A percentile compares a stretch with the other conserved stretches of the same genome.
phyloP scores from a whole-genome alignment of 306 rosid genomes.

The Ochetophila trinervis region DNA sequence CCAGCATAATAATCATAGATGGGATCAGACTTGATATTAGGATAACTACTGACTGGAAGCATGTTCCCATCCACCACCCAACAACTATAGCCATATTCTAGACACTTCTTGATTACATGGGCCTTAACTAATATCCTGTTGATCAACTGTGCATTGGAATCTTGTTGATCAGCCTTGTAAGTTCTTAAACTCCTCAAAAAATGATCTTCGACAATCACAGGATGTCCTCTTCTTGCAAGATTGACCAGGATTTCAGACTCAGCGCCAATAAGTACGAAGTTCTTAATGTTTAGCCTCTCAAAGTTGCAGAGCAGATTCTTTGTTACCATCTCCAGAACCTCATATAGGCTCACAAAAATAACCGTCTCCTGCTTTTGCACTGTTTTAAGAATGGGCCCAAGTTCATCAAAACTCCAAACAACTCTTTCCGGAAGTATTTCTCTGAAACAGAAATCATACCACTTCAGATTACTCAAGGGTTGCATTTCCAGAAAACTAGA shows the following conservation, averaged over 20 bases:
- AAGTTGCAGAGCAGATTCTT: conserved; percentile 81
- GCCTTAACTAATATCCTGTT: conserved; percentile 51
- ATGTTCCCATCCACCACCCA: conserved; percentile 65
- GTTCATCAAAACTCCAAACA: conserved; percentile 51
- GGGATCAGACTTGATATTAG: conserved; percentile 32
- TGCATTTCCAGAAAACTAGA: conserved; percentile 60
- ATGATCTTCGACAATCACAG: conserved; percentile 53
- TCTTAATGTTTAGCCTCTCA: conserved; percentile 68
- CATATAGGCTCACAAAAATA: conserved; percentile 55
- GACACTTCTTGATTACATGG: conserved; percentile 47
- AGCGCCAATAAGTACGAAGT: conserved; percentile 56
- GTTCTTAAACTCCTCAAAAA: conserved; percentile 46
- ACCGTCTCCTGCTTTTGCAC: conserved; percentile 42
- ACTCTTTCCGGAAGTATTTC: conserved; percentile 61
- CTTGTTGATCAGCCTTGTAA: conserved; percentile 39
- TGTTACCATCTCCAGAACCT: conserved; percentile 38
- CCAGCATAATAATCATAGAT: conserved; percentile 41
- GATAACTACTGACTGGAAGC: conserved; percentile 46
- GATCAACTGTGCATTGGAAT: conserved; percentile 33
- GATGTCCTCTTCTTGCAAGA: conserved; percentile 80
- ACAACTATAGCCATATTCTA: conserved; percentile 47
- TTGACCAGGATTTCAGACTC: conserved; percentile 62
- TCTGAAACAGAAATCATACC: conserved; percentile 95
- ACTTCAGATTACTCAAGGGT: conserved; percentile 62
- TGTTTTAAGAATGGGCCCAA: conserved; percentile 54